Evolutionary conservation across 805 yeast genomes (phyloP).

Genomic region (Lachancea waltii): DNA sequence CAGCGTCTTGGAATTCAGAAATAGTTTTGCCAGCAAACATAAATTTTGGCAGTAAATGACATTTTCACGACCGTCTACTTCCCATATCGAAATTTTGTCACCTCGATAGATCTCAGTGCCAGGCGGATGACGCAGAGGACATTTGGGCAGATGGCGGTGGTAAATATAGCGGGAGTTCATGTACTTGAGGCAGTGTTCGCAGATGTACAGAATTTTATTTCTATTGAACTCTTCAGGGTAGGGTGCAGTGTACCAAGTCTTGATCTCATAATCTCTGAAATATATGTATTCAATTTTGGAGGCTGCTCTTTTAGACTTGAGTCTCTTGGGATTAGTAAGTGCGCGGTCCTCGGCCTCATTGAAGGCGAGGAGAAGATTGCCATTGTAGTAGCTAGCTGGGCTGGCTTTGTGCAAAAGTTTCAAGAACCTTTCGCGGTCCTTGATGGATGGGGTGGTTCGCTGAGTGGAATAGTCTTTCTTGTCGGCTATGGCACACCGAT

Average conservation of each 20-base stretch:
- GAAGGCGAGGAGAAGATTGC: slow-evolving; percentile 32
- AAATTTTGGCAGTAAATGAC: slow-evolving; percentile 81
- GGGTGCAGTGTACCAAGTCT: slow-evolving; percentile 90
- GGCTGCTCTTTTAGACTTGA: slow-evolving; percentile 19
- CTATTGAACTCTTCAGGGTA: slow-evolving; percentile 80
- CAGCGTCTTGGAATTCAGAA: slow-evolving; percentile 83
- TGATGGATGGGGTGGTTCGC: slow-evolving; percentile 51
- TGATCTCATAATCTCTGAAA: slow-evolving; percentile 66
- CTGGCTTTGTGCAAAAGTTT: slow-evolving; percentile 37
- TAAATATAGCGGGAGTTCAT: slow-evolving; percentile 61
- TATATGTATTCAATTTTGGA: slow-evolving; percentile 53
- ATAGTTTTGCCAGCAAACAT: slow-evolving; percentile 83
- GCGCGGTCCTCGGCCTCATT: slow-evolving; percentile 22
- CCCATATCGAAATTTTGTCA: slow-evolving; percentile 64
- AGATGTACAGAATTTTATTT: slow-evolving; percentile 58
- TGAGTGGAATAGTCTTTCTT: slow-evolving; percentile 50
- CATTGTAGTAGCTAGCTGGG: slow-evolving; percentile 32
- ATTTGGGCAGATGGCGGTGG: slow-evolving; percentile 68
- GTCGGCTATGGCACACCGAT: slow-evolving; percentile 56
- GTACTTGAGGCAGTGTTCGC: slow-evolving; percentile 80
- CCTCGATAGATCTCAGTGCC: slow-evolving; percentile 88
- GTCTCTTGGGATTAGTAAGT: slow-evolving; percentile 5
- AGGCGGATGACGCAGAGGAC: slow-evolving; percentile 71
- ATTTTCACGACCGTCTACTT: slow-evolving; percentile 84
- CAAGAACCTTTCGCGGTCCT: slow-evolving; percentile 47